Conservation (phyloP, 768 basidiomycete species). For the Amanita inopinata region DNA sequence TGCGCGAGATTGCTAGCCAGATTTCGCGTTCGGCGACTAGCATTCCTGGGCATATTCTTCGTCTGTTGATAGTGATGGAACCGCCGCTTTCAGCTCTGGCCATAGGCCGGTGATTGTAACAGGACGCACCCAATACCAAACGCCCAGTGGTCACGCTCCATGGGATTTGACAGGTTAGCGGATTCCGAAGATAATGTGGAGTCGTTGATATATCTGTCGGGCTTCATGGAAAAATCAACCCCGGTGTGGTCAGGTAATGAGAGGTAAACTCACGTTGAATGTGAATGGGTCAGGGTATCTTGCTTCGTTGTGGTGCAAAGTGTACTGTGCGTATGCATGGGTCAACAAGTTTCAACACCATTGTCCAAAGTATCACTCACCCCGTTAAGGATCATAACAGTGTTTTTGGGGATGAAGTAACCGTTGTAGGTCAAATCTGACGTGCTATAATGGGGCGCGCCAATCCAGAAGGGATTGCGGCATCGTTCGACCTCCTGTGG, state of each 20-base stretch:
- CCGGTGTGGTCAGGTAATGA: too few relatives aligned
- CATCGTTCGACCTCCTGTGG: conserved; percentile 27
- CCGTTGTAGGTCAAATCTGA: conserved; percentile 32
- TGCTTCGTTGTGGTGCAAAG: conserved; percentile 25
- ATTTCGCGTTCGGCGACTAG: conserved; percentile 36
- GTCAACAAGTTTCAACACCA: conserved; percentile 8
- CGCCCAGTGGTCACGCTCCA: conserved; percentile 41
- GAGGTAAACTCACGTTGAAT: conserved; percentile 22
- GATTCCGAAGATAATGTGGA: conserved; percentile 29
- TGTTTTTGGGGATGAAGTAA: conserved; percentile 29
- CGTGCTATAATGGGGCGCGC: conserved; percentile 27
- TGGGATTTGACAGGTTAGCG: conserved; percentile 29
- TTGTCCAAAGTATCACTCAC: conserved; percentile 14
- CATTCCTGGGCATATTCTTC: conserved; percentile 35
- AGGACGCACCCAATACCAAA: conserved; percentile 40
- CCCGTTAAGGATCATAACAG: conserved; percentile 29
- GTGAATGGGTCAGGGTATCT: conserved; percentile 30
- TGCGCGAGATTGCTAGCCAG: conserved; percentile 32
- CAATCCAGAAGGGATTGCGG: conserved; percentile 29
- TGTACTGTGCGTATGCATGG: conserved; percentile 21
- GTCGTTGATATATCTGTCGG: conserved; percentile 37
- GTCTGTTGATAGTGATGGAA: too few relatives aligned
- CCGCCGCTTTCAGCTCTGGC: not conserved
- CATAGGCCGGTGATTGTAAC: not conserved
- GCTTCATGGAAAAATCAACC: too few relatives aligned